Base-by-base conservation (phyloP, 768 basidiomycete genomes). In the Cystofilobasidium bisporidii region DNA sequence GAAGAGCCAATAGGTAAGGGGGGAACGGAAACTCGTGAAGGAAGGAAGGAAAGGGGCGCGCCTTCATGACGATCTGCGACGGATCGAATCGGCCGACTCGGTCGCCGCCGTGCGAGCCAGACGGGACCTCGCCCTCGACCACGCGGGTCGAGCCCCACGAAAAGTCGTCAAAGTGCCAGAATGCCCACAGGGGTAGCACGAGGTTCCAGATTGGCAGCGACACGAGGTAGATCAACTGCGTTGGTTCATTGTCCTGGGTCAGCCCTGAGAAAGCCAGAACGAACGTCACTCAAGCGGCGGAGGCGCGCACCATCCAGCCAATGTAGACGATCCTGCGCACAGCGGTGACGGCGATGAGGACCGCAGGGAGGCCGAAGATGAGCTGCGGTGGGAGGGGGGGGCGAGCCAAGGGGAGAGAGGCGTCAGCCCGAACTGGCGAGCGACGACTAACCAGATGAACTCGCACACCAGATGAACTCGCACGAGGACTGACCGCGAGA, bases 21-120 rank as follows among this genome's bases (percentile, higher is more conserved):
- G 36, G 36, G 36, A 12, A 12, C 6, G 5, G 36, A 36, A 36
- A n/a, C n/a, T n/a, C n/a, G n/a, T n/a, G 36, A 12, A 36, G 36
- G 36, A 12, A 36, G 36, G 36, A 5, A 12, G 36, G 36, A 36
- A 36, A 12, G 36, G 36, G 36, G 36, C 36, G 36, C 36, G 36
- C 64, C 64, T 98, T 98, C 96, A 98, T 97, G 45, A 94, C 88
- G 72, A 99, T 98, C 78, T 93, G 86, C 56, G 85, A 83, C 33
- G 92, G 93, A 79, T 99, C 94, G 73, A 99, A 99, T 75, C 89
- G 89, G 76, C 96, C 96, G 69, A 94, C 91, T 79, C 97, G 98
- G 75, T 91, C 93, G n/a, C n/a, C n/a, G 14, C 88, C 89, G 73
- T 91, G 88, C n/a, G 65, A 82, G 41, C 78, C 82, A 0, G 59